Evolutionary conservation across 192 early-diverging fungal genomes (phyloP).

Genomic region (Coemansia sp.): DNA sequence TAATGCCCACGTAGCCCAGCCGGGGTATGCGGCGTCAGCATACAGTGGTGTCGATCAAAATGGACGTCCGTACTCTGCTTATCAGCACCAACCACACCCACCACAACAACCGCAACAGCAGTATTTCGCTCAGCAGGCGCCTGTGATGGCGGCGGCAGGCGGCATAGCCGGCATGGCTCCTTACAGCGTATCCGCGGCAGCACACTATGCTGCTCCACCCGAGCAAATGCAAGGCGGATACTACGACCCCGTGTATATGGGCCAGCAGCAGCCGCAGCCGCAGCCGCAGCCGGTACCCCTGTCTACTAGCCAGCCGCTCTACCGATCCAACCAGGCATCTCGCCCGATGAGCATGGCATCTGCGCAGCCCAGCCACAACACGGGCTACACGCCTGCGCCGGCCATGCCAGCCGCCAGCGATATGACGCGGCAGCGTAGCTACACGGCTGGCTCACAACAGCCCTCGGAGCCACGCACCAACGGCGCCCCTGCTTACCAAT

Average conservation of each 20-base stretch:
- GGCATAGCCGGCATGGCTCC: conserved; percentile 8
- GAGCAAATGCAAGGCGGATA: conserved; percentile 31
- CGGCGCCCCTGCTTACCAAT: background rate
- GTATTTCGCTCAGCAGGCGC: background rate
- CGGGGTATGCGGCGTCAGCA: conserved; percentile 10
- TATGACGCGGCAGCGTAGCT: conserved; percentile 37
- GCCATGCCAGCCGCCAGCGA: conserved; percentile 6
- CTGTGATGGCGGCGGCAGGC: background rate
- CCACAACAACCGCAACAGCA: conserved; percentile 12
- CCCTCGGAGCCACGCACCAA: background rate
- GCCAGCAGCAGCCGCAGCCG: conserved; percentile 18
- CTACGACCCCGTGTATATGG: conserved; percentile 24
- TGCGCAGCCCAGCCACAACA: background rate
- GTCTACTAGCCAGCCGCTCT: background rate
- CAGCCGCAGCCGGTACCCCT: conserved; percentile 5
- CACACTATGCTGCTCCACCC: background rate
- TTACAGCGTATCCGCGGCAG: background rate
- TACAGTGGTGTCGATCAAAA: conserved; percentile 25
- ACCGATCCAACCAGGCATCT: background rate
- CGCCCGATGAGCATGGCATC: conserved; percentile 12
- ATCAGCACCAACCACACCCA: conserved; percentile 15
- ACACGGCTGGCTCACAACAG: conserved; percentile 23
- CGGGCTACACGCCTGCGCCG: conserved; percentile 2
- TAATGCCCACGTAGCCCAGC: conserved; percentile 6
- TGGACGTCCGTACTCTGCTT: conserved; percentile 27